Base-by-base conservation (phyloP, 2,329 filamentous ascomycete genomes). In the Aquanectria penicillioides region DNA sequence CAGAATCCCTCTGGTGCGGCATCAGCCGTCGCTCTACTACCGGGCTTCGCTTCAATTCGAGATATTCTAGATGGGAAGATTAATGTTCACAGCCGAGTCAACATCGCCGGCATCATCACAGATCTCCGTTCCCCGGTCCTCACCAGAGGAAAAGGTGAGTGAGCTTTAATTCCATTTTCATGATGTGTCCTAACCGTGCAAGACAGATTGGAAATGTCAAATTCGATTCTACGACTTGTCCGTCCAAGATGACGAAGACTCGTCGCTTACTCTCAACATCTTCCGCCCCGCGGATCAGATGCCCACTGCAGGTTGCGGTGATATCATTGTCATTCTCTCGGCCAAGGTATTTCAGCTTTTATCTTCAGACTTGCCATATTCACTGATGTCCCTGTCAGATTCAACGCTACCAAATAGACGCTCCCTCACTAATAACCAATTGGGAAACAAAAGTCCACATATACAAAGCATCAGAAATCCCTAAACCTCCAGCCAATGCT, bases 61-160 rank as follows among this genome's bases (percentile, higher is more conserved):
- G 71, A 80, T 25, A 70, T 86, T 17, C 67, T 87, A 59, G 74
- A 82, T 47, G 74, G 73, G 17, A 70, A 73, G 20, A 53, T 74
- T 40, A 41, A 63, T 8, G 13, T 65, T 22, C 62, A 70, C 23
- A 65, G 36, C 2, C 57, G 77, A 6, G 78, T 88, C 62, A 89
- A 80, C 74, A 76, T 95, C 34, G 83, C 93, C 47, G 93, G 92
- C 1, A 75, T 94, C 5, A 84, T 94, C 4, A 85, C 86, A 48
- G 91, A 94, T 66, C 82, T 81, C 44, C 81, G 86, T 55, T 74
- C 80, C 1, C 84, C 86, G 1, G 79, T 78, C 1, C 54, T 71
- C 10, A 87, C 87, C 1, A 77, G 61, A 51, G 82, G 84, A 18
- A 68, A 72, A 20, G 89, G 91, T 82, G 75, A 63, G 73, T 11